These are phyloP conservation scores for Colletotrichum sansevieriae DNA, from an alignment of 2,329 filamentous ascomycete genomes.

Conservation along the genomic window DNA sequence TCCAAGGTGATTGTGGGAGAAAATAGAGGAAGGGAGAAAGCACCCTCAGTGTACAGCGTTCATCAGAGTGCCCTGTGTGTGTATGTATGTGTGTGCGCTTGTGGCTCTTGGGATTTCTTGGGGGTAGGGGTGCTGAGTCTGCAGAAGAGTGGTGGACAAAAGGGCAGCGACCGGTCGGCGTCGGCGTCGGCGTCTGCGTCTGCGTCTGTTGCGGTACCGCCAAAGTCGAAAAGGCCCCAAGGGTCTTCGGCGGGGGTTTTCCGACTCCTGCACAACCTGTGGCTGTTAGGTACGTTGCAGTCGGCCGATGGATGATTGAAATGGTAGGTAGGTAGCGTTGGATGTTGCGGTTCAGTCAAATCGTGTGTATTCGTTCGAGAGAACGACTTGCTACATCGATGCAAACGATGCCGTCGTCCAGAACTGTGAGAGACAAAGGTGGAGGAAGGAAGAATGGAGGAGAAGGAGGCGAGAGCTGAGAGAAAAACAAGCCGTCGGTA, in stretches of 20 bases:
- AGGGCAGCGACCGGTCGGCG: slow-evolving; percentile 20
- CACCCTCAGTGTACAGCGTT: slow-evolving; percentile 19
- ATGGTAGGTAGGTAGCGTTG: slow-evolving; percentile 4
- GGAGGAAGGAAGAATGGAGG: slow-evolving; percentile 1
- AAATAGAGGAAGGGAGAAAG: slow-evolving; percentile 9
- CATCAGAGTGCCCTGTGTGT: slow-evolving; percentile 30
- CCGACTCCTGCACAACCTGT: slow-evolving; percentile 39
- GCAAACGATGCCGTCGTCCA: neutral
- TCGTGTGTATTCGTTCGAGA: neutral
- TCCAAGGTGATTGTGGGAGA: slow-evolving; percentile 25
- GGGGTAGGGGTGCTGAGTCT: slow-evolving; percentile 4
- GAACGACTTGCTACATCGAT: slow-evolving; percentile 32
- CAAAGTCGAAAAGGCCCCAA: slow-evolving; percentile 23
- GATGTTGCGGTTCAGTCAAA: neutral
- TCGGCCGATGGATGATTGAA: slow-evolving; percentile 18
- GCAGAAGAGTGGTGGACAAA: neutral
- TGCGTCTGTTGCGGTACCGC: slow-evolving; percentile 36
- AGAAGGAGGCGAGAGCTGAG: slow-evolving; percentile 17
- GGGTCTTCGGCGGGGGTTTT: slow-evolving; percentile 33
- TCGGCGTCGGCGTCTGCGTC: slow-evolving; percentile 9
- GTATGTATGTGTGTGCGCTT: neutral
- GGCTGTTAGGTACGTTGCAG: slow-evolving; percentile 23
- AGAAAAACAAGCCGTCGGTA: slow-evolving; percentile 20
- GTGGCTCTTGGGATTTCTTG: slow-evolving; percentile 1
- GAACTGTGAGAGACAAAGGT: neutral